A percentile compares a stretch with the other conserved stretches of the same genome.
phyloP scores from a whole-genome alignment of 306 rosid genomes.

The Acacia crassicarpa region DNA sequence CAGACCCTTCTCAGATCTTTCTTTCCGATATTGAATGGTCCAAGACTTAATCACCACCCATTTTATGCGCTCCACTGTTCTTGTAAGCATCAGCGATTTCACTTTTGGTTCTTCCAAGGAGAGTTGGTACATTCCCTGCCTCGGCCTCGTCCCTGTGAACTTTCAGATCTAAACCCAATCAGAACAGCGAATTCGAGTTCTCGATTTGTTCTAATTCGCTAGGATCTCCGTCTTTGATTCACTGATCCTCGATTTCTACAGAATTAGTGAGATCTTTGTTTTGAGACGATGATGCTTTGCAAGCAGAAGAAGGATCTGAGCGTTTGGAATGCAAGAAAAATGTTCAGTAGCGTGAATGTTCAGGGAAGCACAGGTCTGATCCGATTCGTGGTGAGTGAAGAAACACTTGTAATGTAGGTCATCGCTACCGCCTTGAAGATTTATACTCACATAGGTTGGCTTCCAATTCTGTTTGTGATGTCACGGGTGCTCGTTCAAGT shows the following conservation, averaged over 20 bases:
- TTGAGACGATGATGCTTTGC: constrained; percentile 44
- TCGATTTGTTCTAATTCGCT: background rate
- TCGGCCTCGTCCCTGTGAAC: constrained; percentile 60
- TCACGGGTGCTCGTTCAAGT: no score
- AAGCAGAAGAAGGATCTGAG: constrained; percentile 63
- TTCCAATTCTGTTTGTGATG: no score
- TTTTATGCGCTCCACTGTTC: constrained; percentile 25
- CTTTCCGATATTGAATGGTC: background rate
- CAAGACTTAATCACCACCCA: background rate
- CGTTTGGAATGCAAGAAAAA: constrained; percentile 45
- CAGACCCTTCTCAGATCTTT: background rate
- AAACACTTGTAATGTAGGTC: constrained; percentile 51
- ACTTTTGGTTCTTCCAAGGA: constrained; percentile 68
- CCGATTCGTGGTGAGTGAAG: constrained; percentile 59
- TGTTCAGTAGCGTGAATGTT: constrained; percentile 60
- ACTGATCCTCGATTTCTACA: background rate
- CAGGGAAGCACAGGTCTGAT: constrained; percentile 69
- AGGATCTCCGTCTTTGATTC: background rate
- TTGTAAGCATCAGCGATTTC: constrained; percentile 38
- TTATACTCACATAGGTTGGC: constrained; percentile 64
- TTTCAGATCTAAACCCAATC: background rate
- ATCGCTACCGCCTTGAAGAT: constrained; percentile 61
- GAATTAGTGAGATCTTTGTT: background rate
- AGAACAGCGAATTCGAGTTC: background rate
- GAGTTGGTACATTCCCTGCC: constrained; percentile 84